Base-by-base conservation (phyloP, 164 flowering plant genomes). In the Magnolia changhungtana region DNA sequence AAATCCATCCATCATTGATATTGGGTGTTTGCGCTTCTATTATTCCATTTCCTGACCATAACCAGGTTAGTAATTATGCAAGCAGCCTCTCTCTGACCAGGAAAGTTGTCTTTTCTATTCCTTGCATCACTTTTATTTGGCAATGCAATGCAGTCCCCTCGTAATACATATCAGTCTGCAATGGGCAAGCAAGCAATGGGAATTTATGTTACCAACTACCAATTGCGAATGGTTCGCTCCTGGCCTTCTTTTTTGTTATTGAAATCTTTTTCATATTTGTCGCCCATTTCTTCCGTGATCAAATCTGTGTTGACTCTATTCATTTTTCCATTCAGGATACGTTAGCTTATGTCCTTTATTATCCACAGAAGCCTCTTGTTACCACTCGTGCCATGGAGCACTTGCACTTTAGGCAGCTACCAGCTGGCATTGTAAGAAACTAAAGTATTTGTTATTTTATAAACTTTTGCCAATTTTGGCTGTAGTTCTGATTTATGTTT, bases 151-250 rank as follows among this genome's bases (percentile, higher is more conserved):
- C 83, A 96, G 99, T 96, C 98, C 18, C 99, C 99, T 20, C 97
- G 98, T 90, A 96, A 96, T 78, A 96, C 98, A 1, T 94, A 94
- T 80, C 98, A 96, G 82, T 96, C 99, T 59, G 97, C 99, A 45
- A 94, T 96, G 98, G 97, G 98, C 1, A 96, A 96, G 83, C 97
- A 94, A 86, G 97, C 99, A 63, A 92, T 94, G 98, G 99, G n/a
- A 10, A 96, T 94, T 20, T 96, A 96, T 78, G 99, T 94, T 78
- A 96, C 99, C 73, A 96, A 94, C 77, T 96, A 90, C 83, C 99
- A 96, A 74, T 86, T 96, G 37, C 91, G 98, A 75, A 96, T 96
- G 99, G 99, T 95, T 81, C n/a, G 76, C 51, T 1, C 19, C 45
- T 13, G 37, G 37, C 3, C 13, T 4, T 10, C 18, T 20, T 13